Percentiles rank a stretch among this genome's conserved stretches.
These are phyloP conservation scores for Anaeromyces robustus DNA, from an alignment of 192 early-diverging fungal genomes.

Conservation along the genomic window DNA sequence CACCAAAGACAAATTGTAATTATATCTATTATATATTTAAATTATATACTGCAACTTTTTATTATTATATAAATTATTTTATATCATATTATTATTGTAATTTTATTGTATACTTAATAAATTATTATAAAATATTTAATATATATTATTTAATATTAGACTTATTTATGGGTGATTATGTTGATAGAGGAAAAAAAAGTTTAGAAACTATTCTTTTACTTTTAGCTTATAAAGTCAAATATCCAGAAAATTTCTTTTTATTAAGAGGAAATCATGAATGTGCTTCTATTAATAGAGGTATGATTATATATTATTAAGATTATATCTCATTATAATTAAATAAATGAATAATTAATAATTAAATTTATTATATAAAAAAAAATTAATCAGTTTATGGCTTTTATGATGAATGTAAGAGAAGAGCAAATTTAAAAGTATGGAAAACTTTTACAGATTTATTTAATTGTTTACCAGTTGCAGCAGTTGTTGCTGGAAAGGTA, in stretches of 20 bases:
- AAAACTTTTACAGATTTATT: slow-evolving; percentile 85
- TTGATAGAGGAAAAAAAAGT: slow-evolving; percentile 89
- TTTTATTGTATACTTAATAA: too few species aligned
- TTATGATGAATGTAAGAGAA: slow-evolving; percentile 92
- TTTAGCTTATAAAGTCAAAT: slow-evolving; percentile 93
- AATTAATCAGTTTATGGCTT: slow-evolving; percentile 73
- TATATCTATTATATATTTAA: slow-evolving; percentile 37
- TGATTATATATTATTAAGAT: neutral
- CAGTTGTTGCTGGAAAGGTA: slow-evolving; percentile 65
- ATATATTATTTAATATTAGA: neutral
- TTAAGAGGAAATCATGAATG: slow-evolving; percentile 94
- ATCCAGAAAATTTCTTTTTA: slow-evolving; percentile 93
- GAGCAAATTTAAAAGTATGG: slow-evolving; percentile 77
- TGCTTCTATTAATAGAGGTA: slow-evolving; percentile 76
- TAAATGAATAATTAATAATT: neutral
- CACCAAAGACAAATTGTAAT: slow-evolving; percentile 77
- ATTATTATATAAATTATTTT: neutral
- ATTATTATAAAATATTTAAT: too few species aligned
- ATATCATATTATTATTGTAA: too few species aligned
- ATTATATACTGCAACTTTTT: too few species aligned
- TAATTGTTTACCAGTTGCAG: slow-evolving; percentile 82
- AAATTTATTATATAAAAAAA: slow-evolving; percentile 1
- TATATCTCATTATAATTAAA: neutral
- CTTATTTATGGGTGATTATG: slow-evolving; percentile 63
- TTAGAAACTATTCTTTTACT: slow-evolving; percentile 87